Evolutionary conservation across 2,329 filamentous ascomycete species (phyloP).

Genomic region (Penicillium frequentans): DNA sequence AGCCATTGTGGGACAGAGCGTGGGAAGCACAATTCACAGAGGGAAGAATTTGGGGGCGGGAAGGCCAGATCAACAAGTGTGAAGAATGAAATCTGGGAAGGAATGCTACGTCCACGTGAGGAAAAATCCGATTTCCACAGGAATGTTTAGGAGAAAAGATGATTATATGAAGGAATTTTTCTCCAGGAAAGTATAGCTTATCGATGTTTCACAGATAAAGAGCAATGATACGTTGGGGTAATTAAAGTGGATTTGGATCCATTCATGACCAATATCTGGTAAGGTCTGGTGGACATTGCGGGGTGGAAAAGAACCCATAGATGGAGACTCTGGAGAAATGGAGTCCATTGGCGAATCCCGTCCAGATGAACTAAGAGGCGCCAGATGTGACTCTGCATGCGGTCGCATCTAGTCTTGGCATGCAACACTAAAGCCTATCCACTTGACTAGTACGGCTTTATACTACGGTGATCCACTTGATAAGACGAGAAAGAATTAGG

Average conservation of each 20-base stretch:
- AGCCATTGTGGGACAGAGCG: constrained; percentile 6
- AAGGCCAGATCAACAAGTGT: neutral
- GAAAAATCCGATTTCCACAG: neutral
- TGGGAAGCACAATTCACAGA: neutral
- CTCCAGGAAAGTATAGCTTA: neutral
- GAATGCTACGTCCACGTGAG: constrained; percentile 2
- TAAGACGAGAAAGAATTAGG: neutral
- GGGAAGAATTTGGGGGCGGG: neutral
- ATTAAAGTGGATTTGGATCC: neutral
- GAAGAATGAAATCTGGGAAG: neutral
- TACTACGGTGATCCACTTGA: neutral
- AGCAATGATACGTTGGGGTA: neutral
- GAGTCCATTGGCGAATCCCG: neutral
- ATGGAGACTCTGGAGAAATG: neutral
- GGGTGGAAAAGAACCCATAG: neutral
- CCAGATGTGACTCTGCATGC: constrained; percentile 1
- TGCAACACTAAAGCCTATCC: neutral
- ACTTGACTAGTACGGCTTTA: neutral
- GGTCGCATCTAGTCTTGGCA: neutral
- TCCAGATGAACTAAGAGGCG: neutral
- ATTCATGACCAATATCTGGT: neutral
- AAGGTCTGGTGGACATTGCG: neutral
- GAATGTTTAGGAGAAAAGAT: neutral
- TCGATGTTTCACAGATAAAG: neutral
- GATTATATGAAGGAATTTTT: neutral